Evolutionary conservation across 768 basidiomycete species (phyloP).

Genomic region (Termitomyces heimii): DNA sequence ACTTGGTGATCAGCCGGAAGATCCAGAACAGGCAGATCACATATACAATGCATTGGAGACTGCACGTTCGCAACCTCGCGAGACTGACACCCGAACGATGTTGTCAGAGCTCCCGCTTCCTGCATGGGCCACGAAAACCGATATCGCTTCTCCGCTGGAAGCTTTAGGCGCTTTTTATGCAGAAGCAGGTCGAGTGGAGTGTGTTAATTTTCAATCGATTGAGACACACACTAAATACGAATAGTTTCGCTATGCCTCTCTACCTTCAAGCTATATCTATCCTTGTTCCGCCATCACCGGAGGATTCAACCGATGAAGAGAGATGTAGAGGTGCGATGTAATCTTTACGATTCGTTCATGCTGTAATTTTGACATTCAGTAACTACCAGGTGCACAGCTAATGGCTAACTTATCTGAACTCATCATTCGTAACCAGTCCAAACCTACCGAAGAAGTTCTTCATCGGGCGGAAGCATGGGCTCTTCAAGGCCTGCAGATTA

Average conservation of each 20-base stretch:
- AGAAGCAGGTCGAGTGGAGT: conserved; percentile 51
- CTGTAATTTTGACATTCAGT: not conserved
- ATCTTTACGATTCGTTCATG: not conserved
- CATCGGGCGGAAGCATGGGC: conserved; percentile 59
- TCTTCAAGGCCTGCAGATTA: conserved; percentile 37
- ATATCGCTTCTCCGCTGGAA: conserved; percentile 65
- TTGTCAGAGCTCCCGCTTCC: conserved; percentile 54
- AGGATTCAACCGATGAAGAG: conserved; percentile 35
- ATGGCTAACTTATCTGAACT: conserved; percentile 43
- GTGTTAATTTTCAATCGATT: conserved; percentile 15
- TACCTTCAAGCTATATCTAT: conserved; percentile 63
- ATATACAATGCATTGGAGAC: not conserved
- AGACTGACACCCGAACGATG: conserved; percentile 22
- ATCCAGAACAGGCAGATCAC: conserved; percentile 2
- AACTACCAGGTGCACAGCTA: conserved; percentile 33
- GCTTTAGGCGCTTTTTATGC: conserved; percentile 61
- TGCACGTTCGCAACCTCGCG: conserved; percentile 2
- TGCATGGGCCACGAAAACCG: conserved; percentile 50
- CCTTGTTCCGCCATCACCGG: conserved; percentile 44
- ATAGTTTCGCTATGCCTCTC: conserved; percentile 57
- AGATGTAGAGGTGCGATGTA: conserved; percentile 47
- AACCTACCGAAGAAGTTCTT: conserved; percentile 23
- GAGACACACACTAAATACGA: conserved; percentile 1
- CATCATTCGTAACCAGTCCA: conserved; percentile 26
- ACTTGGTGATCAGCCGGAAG: conserved; percentile 6